A percentile compares a stretch with the other conserved stretches of the same genome.
These are phyloP conservation scores for Phytophthora agathidicida DNA, from an alignment of 352 stramenopile genomes.

Conservation along the genomic window DNA sequence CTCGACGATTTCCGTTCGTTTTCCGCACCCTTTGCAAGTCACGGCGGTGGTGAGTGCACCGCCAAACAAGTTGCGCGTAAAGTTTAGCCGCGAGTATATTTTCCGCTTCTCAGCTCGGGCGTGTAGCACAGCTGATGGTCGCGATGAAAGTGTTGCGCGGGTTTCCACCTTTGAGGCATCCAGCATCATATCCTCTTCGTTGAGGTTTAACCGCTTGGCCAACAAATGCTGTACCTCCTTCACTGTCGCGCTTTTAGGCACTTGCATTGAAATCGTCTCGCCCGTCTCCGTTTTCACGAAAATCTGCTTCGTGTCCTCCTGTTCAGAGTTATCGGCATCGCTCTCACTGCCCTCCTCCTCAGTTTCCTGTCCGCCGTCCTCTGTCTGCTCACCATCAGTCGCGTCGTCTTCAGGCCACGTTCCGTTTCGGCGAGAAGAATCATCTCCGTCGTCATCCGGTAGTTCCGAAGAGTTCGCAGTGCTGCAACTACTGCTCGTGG, in stretches of 20 bases:
- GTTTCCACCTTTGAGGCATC: slow-evolving; percentile 35
- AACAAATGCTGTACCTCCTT: slow-evolving; percentile 62
- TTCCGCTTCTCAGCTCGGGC: slow-evolving; percentile 33
- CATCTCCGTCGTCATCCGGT: slow-evolving; percentile 24
- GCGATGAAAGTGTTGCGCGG: slow-evolving; percentile 31
- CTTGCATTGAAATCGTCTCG: slow-evolving; percentile 65
- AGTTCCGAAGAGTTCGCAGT: slow-evolving; percentile 35
- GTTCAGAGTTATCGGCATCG: slow-evolving; percentile 26
- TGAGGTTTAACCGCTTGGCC: slow-evolving; percentile 57
- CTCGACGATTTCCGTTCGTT: slow-evolving; percentile 58
- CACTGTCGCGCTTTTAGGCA: slow-evolving; percentile 48
- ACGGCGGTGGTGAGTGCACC: slow-evolving; percentile 59
- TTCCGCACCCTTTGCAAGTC: slow-evolving; percentile 50
- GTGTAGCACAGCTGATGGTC: slow-evolving; percentile 35
- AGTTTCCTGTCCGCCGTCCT: slow-evolving; percentile 22
- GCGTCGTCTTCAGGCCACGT: slow-evolving; percentile 28
- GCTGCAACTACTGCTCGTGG: slow-evolving; percentile 30
- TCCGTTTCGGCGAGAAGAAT: slow-evolving; percentile 22
- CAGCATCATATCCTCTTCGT: slow-evolving; percentile 65
- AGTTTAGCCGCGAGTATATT: slow-evolving; percentile 60
- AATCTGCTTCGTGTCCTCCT: slow-evolving; percentile 52
- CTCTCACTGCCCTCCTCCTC: slow-evolving; percentile 35
- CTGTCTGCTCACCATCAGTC: slow-evolving; percentile 23
- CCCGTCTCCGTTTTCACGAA: slow-evolving; percentile 72
- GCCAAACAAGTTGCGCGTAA: slow-evolving; percentile 64